A percentile compares a stretch with the other conserved stretches of the same genome.
Evolutionary conservation across 495 filamentous ascomycete genomes (phyloP).

Genomic region (Neurospora terricola): DNA sequence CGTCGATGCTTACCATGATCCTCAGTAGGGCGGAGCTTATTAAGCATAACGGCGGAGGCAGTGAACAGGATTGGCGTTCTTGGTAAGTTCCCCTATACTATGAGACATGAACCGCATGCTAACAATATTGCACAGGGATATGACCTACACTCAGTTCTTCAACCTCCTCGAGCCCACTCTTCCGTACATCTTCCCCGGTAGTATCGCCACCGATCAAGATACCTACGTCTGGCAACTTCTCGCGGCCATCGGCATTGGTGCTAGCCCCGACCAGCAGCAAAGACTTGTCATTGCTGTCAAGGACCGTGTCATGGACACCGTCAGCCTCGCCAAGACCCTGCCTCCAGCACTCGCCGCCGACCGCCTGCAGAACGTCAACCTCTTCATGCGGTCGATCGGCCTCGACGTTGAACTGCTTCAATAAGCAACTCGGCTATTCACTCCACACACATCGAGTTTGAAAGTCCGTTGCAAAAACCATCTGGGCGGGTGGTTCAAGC

Average conservation of each 20-base stretch:
- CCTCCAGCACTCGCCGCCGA: constrained; percentile 73
- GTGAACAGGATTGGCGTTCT: constrained; percentile 65
- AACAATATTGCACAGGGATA: constrained; percentile 29
- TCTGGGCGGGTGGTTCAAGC: constrained; percentile 1
- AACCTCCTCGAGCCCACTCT: constrained; percentile 75
- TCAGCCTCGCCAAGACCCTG: constrained; percentile 74
- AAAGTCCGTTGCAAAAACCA: background rate
- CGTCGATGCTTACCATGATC: constrained; percentile 88
- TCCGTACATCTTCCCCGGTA: constrained; percentile 74
- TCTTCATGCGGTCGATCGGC: constrained; percentile 97
- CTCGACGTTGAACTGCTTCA: constrained; percentile 91
- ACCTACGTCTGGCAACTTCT: constrained; percentile 98
- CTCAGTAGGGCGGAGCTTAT: constrained; percentile 87
- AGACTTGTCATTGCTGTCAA: constrained; percentile 90
- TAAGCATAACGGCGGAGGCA: constrained; percentile 61
- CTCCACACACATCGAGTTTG: background rate
- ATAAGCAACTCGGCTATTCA: constrained; percentile 26
- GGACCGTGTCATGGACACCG: constrained; percentile 96
- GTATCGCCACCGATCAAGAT: constrained; percentile 73
- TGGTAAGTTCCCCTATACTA: constrained; percentile 46
- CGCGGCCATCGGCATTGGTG: constrained; percentile 85
- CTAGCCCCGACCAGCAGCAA: constrained; percentile 87
- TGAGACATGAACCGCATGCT: background rate
- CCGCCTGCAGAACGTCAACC: constrained; percentile 82
- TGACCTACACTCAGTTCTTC: constrained; percentile 75